phyloP scores from a whole-genome alignment of 805 yeast species.

The Candida oleophila region DNA sequence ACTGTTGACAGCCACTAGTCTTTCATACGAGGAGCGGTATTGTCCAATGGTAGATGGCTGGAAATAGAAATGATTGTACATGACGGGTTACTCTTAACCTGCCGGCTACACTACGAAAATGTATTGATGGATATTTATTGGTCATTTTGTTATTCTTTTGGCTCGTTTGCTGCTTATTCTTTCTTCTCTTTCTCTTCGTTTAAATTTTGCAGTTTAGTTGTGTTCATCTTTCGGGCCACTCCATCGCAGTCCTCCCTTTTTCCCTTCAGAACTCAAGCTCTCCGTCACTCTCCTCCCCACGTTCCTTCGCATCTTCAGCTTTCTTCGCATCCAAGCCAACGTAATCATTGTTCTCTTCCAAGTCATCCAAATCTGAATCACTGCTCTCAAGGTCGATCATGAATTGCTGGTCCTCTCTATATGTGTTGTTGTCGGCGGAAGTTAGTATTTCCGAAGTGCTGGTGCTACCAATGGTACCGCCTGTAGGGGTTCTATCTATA shows the following conservation, averaged over 20 bases:
- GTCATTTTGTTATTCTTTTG: no score
- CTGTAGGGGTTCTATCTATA: constrained; percentile 15
- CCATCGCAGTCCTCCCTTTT: background rate
- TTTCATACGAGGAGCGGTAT: no score
- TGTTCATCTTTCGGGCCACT: no score
- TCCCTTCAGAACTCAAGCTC: constrained; percentile 1
- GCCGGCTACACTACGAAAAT: background rate
- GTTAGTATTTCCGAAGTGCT: constrained; percentile 7
- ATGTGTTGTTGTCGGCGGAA: background rate
- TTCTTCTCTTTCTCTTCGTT: background rate
- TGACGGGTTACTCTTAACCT: no score
- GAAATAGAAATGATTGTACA: no score
- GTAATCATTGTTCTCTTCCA: constrained; percentile 24
- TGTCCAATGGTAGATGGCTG: no score
- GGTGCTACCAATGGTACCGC: background rate
- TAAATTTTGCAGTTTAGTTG: no score
- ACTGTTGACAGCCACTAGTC: no score
- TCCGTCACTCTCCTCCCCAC: background rate
- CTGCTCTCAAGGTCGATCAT: constrained; percentile 14
- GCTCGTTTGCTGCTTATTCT: no score
- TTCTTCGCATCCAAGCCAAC: constrained; percentile 13
- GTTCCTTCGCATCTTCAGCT: background rate
- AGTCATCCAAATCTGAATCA: constrained; percentile 15
- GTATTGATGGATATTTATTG: no score
- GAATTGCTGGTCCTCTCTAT: constrained; percentile 9